phyloP scores from a whole-genome alignment of 495 filamentous ascomycete genomes.

The Penicillium argentinense region DNA sequence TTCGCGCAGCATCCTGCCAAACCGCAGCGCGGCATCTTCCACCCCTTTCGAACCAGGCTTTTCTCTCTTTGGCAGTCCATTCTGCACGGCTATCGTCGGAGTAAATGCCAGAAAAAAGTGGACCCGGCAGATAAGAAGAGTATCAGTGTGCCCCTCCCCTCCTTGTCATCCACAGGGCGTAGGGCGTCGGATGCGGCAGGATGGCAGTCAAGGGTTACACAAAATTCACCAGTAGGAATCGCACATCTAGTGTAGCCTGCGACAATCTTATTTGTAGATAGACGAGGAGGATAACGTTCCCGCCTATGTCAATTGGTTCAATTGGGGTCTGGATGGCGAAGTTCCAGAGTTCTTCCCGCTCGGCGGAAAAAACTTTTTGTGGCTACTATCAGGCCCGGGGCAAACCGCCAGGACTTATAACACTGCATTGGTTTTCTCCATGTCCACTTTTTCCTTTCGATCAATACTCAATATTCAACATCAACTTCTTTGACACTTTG shows the following conservation, averaged over 20 bases:
- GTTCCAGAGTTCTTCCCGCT: constrained; percentile 1
- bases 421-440: not conserved
- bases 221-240: not conserved
- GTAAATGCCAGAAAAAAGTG: constrained; percentile 2
- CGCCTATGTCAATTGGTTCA: not conserved
- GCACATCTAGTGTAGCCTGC: not conserved
- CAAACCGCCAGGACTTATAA: constrained; percentile 18
- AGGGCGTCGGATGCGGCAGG: not conserved
- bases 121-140: constrained; percentile 3
- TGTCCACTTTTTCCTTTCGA: not conserved
- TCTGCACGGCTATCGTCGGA: constrained; percentile 12
- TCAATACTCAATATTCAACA: not conserved
- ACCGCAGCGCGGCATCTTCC: not conserved
- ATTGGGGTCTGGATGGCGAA: constrained; percentile 10
- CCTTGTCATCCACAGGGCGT: constrained; percentile 10
- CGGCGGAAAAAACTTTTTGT: constrained; percentile 14
- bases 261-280: not conserved
- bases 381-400: constrained; percentile 10
- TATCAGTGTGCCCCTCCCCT: not conserved
- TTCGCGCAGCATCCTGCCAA: not conserved
- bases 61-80: not conserved
- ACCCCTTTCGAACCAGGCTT: not conserved
- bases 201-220: not conserved
- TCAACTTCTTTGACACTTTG: not conserved
- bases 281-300: not conserved